A percentile compares a stretch with the other conserved stretches of the same genome.
phyloP scores from a whole-genome alignment of 73 alveolate species.

The Tetrahymena elliotti region DNA sequence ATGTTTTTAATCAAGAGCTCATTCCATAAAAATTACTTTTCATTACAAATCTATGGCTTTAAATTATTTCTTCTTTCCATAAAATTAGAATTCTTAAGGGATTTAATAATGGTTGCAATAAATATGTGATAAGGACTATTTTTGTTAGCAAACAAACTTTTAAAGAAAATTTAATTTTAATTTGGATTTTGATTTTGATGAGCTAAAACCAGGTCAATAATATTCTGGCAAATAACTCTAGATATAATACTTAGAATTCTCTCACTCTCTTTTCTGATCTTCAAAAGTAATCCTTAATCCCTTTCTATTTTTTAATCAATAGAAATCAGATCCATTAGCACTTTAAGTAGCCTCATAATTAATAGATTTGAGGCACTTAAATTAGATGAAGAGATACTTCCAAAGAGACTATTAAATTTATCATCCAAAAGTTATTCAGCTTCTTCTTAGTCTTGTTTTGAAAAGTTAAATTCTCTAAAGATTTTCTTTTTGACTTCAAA shows the following conservation, averaged over 20 bases:
- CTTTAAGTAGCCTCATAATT: not conserved
- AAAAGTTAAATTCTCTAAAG: not conserved
- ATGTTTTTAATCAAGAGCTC: not conserved
- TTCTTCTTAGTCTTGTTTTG: not conserved
- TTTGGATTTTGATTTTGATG: not conserved
- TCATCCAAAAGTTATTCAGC: not conserved
- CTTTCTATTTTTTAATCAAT: not conserved
- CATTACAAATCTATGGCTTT: not conserved
- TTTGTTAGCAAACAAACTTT: not conserved
- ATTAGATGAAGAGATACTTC: not conserved
- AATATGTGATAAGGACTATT: not conserved
- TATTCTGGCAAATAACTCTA: not conserved
- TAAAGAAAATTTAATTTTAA: not conserved
- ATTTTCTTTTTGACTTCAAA: not conserved
- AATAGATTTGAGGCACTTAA: not conserved
- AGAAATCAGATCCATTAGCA: not conserved
- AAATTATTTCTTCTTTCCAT: not conserved
- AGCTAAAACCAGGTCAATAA: not conserved
- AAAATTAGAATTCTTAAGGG: not conserved
- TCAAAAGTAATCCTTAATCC: not conserved
- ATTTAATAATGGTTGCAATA: not conserved
- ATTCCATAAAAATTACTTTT: not conserved
- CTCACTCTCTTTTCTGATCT: not conserved
- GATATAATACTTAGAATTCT: not conserved
- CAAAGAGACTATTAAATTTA: not conserved